phyloP scores from a whole-genome alignment of 352 stramenopile species.

The Pythium rhizo-oryzae region DNA sequence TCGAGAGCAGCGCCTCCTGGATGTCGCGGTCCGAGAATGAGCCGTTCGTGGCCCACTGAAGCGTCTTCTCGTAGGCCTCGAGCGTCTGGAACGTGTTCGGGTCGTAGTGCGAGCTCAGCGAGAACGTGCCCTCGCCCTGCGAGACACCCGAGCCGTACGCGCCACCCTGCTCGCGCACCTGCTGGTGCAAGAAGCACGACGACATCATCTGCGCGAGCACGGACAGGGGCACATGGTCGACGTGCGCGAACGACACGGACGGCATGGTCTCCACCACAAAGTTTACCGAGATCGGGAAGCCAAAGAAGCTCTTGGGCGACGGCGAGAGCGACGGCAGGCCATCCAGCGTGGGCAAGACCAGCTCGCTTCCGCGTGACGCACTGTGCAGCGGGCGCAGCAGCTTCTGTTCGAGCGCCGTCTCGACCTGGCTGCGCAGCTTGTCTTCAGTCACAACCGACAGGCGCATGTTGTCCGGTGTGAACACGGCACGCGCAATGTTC shows the following conservation, averaged over 20 bases:
- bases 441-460: conserved; percentile 79
- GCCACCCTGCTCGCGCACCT: conserved; percentile 78
- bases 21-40: conserved; percentile 74
- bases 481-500: conserved; percentile 60
- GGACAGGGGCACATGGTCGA: conserved; percentile 73
- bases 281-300: conserved; percentile 81
- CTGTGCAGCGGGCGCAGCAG: conserved; percentile 47
- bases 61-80: conserved; percentile 63
- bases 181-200: conserved; percentile 82
- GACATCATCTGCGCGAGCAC: conserved; percentile 85
- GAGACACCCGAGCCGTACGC: conserved; percentile 76
- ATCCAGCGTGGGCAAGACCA: conserved; percentile 16
- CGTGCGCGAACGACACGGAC: conserved; percentile 71
- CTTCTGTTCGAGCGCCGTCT: conserved; percentile 44
- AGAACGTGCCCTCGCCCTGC: conserved; percentile 79
- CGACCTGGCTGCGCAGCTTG: conserved; percentile 57
- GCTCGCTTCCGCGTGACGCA: neutral
- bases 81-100: conserved; percentile 83
- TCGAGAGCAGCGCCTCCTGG: conserved; percentile 77
- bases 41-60: conserved; percentile 51
- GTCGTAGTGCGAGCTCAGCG: conserved; percentile 85
- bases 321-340: conserved; percentile 30
- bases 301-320: conserved; percentile 64
- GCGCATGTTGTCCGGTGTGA: conserved; percentile 56
- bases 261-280: conserved; percentile 81